These are phyloP conservation scores for Nematocida sp. DNA, from an alignment of 371 early-diverging fungal species.

Conservation along the genomic window DNA sequence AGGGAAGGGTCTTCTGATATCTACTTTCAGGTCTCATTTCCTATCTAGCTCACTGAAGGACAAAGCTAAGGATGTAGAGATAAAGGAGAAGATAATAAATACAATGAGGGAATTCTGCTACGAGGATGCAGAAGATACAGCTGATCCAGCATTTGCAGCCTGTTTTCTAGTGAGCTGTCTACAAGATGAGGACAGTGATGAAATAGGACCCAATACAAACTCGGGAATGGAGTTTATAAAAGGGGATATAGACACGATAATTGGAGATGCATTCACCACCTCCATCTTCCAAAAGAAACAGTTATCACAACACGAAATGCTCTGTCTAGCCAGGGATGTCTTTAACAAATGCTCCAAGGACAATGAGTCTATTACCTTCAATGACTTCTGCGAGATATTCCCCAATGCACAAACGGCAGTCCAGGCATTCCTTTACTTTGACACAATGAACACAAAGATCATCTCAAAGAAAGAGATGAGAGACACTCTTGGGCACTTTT, in stretches of 20 bases:
- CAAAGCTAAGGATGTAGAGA: slow-evolving; percentile 59
- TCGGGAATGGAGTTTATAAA: slow-evolving; percentile 3
- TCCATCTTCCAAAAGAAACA: slow-evolving; percentile 34
- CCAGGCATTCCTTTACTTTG: slow-evolving; percentile 63
- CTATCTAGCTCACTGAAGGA: slow-evolving; percentile 50
- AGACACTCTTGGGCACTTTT: slow-evolving; percentile 60
- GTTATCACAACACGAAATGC: slow-evolving; percentile 53
- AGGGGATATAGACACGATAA: slow-evolving; percentile 39
- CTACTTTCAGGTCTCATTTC: slow-evolving; percentile 57
- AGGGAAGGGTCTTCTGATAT: slow-evolving; percentile 34
- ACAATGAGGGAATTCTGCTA: slow-evolving; percentile 60
- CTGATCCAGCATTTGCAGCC: slow-evolving; percentile 6
- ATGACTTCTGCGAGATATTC: slow-evolving; percentile 62
- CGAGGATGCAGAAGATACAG: slow-evolving; percentile 46
- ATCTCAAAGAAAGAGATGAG: slow-evolving; percentile 63
- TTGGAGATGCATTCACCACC: slow-evolving; percentile 53
- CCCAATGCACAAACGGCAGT: slow-evolving; percentile 57
- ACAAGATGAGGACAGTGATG: slow-evolving; percentile 24
- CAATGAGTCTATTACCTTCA: slow-evolving; percentile 50
- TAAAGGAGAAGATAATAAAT: slow-evolving; percentile 60
- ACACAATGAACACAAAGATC: slow-evolving; percentile 41
- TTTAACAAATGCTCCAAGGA: slow-evolving; percentile 55
- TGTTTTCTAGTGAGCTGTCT: slow-evolving; percentile 1
- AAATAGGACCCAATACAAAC: not conserved
- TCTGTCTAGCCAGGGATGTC: slow-evolving; percentile 61